Evolutionary conservation across 352 stramenopile species (phyloP).

Genomic region (Aphanomyces cochlioides): DNA sequence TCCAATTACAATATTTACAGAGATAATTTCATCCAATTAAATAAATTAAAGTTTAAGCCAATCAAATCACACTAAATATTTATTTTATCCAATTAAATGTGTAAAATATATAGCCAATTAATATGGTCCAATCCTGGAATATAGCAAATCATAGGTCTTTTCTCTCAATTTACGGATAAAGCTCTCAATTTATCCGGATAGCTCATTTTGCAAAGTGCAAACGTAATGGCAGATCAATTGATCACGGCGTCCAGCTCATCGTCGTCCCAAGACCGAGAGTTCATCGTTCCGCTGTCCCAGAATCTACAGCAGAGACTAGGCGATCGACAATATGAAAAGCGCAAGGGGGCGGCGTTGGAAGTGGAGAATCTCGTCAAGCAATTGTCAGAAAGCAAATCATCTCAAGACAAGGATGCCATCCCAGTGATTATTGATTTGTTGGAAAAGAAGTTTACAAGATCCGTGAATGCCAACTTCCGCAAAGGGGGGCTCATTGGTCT

Average conservation of each 20-base stretch:
- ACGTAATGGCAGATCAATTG: neutral
- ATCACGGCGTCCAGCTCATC: neutral
- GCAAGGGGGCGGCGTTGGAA: conserved; percentile 98
- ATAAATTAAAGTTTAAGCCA: neutral
- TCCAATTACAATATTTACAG: too few relatives aligned
- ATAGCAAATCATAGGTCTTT: too few relatives aligned
- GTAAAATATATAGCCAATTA: neutral
- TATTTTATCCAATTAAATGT: neutral
- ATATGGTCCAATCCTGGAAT: too few relatives aligned
- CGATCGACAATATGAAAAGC: conserved; percentile 98
- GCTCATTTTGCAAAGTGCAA: neutral
- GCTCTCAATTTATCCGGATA: neutral
- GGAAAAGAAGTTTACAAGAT: conserved; percentile 97
- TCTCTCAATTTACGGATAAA: too few relatives aligned
- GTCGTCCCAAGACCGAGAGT: conserved; percentile 29
- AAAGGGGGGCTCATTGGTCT: conserved; percentile 99
- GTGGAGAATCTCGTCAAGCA: conserved; percentile 98
- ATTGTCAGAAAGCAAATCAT: conserved; percentile 88
- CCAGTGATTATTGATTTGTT: conserved; percentile 95
- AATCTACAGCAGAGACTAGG: conserved; percentile 89
- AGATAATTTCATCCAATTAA: conserved; percentile 3
- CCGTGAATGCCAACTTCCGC: conserved; percentile 97
- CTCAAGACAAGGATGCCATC: conserved; percentile 51
- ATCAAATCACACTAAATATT: too few relatives aligned
- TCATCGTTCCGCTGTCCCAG: conserved; percentile 56